phyloP scores from a whole-genome alignment of 176 grass and related monocot genomes.

The Typha latifolia region DNA sequence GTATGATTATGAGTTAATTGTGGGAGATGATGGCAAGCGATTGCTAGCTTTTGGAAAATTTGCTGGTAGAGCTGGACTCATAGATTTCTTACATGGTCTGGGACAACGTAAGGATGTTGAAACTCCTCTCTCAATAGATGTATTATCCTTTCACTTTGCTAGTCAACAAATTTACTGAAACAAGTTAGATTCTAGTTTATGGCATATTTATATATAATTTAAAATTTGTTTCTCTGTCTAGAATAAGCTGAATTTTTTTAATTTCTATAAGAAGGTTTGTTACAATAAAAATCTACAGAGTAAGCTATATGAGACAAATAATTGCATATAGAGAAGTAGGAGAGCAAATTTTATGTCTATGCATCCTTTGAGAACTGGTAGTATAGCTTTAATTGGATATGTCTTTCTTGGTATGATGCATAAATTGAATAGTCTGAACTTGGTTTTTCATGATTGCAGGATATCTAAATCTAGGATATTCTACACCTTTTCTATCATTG shows the following conservation, averaged over 20 bases:
- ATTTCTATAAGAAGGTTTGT: not conserved
- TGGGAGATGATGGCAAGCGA: constrained; percentile 66
- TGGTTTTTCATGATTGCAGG: constrained; percentile 35
- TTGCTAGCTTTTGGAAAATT: constrained; percentile 88
- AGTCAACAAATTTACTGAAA: not conserved
- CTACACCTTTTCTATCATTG: constrained; percentile 87
- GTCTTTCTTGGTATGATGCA: no score
- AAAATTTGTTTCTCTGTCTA: not conserved
- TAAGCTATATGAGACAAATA: not conserved
- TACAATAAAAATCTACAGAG: not conserved
- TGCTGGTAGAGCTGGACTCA: constrained; percentile 90
- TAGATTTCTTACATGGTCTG: constrained; percentile 90
- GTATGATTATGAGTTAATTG: constrained; percentile 91
- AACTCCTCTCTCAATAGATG: constrained; percentile 5
- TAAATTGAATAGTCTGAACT: not conserved
- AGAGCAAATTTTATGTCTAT: not conserved
- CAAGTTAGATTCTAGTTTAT: not conserved
- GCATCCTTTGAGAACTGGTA: not conserved
- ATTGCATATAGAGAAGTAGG: not conserved
- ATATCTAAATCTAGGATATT: constrained; percentile 88
- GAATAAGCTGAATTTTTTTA: not conserved
- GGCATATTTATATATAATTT: not conserved
- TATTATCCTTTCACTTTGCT: constrained; percentile 6
- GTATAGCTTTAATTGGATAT: not conserved
- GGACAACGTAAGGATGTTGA: constrained; percentile 61